Percentiles rank a stretch among this genome's conserved stretches.
Conservation (phyloP, 2,329 filamentous ascomycete species). For the Dryadomyces quercivorus region DNA sequence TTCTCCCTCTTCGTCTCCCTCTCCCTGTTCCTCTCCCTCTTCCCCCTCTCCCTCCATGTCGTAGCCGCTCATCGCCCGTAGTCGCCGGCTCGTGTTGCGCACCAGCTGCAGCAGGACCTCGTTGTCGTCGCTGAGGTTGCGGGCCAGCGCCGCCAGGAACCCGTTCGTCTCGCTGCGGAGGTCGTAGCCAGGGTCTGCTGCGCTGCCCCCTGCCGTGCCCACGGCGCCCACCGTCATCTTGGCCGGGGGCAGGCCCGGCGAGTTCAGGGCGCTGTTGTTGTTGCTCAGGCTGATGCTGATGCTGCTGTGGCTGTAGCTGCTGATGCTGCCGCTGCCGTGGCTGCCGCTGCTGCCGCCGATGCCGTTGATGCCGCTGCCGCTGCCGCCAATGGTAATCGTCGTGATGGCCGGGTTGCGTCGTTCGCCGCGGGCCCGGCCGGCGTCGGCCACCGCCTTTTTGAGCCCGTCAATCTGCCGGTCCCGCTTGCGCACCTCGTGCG, state of each 20-base stretch:
- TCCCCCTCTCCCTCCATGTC: slow-evolving; percentile 15
- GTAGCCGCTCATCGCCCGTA: slow-evolving; percentile 56
- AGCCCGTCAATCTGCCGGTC: slow-evolving; percentile 81
- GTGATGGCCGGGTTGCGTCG: slow-evolving; percentile 41
- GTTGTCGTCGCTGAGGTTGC: slow-evolving; percentile 82
- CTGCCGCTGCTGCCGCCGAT: slow-evolving; percentile 30
- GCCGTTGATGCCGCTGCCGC: neutral
- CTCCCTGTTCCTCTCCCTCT: slow-evolving; percentile 10
- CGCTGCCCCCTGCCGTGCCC: neutral
- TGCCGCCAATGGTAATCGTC: slow-evolving; percentile 42
- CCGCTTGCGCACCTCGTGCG: slow-evolving; percentile 81
- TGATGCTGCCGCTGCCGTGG: neutral
- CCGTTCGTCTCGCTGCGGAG: slow-evolving; percentile 80
- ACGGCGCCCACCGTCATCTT: neutral
- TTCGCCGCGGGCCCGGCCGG: slow-evolving; percentile 47
- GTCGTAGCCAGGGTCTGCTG: slow-evolving; percentile 40
- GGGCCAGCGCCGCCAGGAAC: slow-evolving; percentile 75
- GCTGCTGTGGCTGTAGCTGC: neutral
- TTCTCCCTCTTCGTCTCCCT: slow-evolving; percentile 6
- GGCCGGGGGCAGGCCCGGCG: neutral
- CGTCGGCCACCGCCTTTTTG: slow-evolving; percentile 73
- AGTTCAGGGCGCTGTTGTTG: neutral
- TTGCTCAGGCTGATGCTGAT: neutral
- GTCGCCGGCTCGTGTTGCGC: slow-evolving; percentile 54
- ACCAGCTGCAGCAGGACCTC: slow-evolving; percentile 66